Percentiles rank a stretch among this genome's conserved stretches.
Evolutionary conservation across 169 alveolate genomes (phyloP).

Genomic region (Theileria equi): DNA sequence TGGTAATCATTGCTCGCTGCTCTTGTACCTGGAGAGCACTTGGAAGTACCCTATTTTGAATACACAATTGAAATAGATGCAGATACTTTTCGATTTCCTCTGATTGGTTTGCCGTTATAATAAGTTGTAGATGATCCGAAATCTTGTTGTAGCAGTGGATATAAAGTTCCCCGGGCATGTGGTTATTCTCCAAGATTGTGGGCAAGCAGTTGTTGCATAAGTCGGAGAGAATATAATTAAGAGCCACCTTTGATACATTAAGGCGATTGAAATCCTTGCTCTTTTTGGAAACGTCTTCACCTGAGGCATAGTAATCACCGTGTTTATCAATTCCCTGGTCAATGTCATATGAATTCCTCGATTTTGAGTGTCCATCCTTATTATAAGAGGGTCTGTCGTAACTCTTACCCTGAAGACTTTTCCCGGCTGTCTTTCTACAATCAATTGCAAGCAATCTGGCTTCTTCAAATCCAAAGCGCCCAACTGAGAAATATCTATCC

Average conservation of each 20-base stretch:
- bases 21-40: conserved; percentile 68
- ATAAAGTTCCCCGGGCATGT: conserved; percentile 70
- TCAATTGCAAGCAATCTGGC: conserved; percentile 73
- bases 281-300: conserved; percentile 48
- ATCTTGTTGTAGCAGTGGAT: conserved; percentile 68
- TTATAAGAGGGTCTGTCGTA: conserved; percentile 56
- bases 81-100: conserved; percentile 66
- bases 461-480: conserved; percentile 75
- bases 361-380: conserved; percentile 23
- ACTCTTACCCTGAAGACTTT: conserved; percentile 61
- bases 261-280: conserved; percentile 67
- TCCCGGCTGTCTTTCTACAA: conserved; percentile 69
- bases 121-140: conserved; percentile 65
- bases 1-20: conserved; percentile 71
- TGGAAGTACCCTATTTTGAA: conserved; percentile 65
- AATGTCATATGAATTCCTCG: conserved; percentile 26
- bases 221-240: conserved; percentile 61
- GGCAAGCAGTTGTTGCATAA: conserved; percentile 70
- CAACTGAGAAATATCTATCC: conserved; percentile 74
- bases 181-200: conserved; percentile 62
- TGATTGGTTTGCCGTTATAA: conserved; percentile 67
- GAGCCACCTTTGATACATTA: conserved; percentile 68
- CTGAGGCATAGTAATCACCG: conserved; percentile 51
- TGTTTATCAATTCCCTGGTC: conserved; percentile 24
- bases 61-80: conserved; percentile 61